Evolutionary conservation across 257 asterid genomes (phyloP).

Genomic region (Buddleja alternifolia): DNA sequence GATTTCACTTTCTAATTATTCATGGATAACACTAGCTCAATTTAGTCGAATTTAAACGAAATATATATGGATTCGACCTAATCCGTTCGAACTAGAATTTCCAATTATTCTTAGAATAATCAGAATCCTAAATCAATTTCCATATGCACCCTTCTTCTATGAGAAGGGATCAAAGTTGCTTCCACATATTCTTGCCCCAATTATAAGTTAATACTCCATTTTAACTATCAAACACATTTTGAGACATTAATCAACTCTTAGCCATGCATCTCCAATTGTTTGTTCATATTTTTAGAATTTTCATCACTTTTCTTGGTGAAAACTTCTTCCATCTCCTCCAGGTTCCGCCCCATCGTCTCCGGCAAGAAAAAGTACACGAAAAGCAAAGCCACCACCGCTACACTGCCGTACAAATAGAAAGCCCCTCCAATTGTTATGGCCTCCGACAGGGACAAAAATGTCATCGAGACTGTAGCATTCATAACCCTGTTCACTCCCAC

Average conservation of each 20-base stretch:
- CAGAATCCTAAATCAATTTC: too few relatives aligned
- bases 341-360: slow-evolving; percentile 67
- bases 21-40: too few relatives aligned
- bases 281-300: slow-evolving; percentile 1
- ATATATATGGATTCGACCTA: too few relatives aligned
- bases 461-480: slow-evolving; percentile 78
- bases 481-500: slow-evolving; percentile 72
- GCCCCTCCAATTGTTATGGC: slow-evolving; percentile 70
- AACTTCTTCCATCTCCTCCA: slow-evolving; percentile 72
- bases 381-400: slow-evolving; percentile 56
- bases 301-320: slow-evolving; percentile 38
- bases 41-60: too few relatives aligned
- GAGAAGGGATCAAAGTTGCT: too few relatives aligned
- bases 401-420: slow-evolving; percentile 51
- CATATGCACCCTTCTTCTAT: too few relatives aligned
- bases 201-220: too few relatives aligned
- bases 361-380: slow-evolving; percentile 65
- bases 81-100: too few relatives aligned
- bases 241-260: not conserved
- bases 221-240: too few relatives aligned
- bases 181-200: too few relatives aligned
- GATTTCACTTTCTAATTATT: too few relatives aligned
- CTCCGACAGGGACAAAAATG: slow-evolving; percentile 52
- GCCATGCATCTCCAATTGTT: slow-evolving; percentile 29
- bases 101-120: too few relatives aligned